Conservation (phyloP, 1,139 yeast species). For the Hansenula lynferdii region DNA sequence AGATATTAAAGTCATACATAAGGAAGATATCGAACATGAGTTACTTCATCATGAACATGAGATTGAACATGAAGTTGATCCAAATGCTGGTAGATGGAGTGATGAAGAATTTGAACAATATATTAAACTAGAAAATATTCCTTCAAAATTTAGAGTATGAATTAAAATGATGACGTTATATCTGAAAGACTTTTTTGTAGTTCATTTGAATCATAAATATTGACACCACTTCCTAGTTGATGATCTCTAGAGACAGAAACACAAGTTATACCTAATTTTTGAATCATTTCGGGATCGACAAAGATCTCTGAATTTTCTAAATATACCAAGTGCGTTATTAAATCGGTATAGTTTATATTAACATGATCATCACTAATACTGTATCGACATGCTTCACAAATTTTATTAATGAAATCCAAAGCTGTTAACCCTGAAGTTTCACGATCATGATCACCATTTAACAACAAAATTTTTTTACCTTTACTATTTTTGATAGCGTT, state of each 20-base stretch:
- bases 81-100: slow-evolving; percentile 34
- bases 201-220: slow-evolving; percentile 34
- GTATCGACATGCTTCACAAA: slow-evolving; percentile 38
- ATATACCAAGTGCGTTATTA: slow-evolving; percentile 55
- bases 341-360: slow-evolving; percentile 30
- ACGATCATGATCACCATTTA: slow-evolving; percentile 72
- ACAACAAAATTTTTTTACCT: slow-evolving; percentile 47
- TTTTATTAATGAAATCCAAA: slow-evolving; percentile 47
- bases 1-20: slow-evolving; percentile 71
- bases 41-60: slow-evolving; percentile 83
- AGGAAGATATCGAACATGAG: slow-evolving; percentile 90
- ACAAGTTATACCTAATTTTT: slow-evolving; percentile 39
- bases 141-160: slow-evolving; percentile 30
- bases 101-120: slow-evolving; percentile 33
- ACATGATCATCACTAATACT: slow-evolving; percentile 22
- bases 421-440: slow-evolving; percentile 72
- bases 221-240: slow-evolving; percentile 5
- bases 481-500: slow-evolving; percentile 35
- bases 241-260: slow-evolving; percentile 32
- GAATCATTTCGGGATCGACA: slow-evolving; percentile 40
- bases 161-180: slow-evolving; percentile 1
- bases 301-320: slow-evolving; percentile 40
- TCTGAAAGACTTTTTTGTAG: slow-evolving; percentile 22
- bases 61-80: slow-evolving; percentile 66
- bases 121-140: slow-evolving; percentile 30